phyloP scores from a whole-genome alignment of 768 basidiomycete genomes.

The Neoboletus subvelutipes region DNA sequence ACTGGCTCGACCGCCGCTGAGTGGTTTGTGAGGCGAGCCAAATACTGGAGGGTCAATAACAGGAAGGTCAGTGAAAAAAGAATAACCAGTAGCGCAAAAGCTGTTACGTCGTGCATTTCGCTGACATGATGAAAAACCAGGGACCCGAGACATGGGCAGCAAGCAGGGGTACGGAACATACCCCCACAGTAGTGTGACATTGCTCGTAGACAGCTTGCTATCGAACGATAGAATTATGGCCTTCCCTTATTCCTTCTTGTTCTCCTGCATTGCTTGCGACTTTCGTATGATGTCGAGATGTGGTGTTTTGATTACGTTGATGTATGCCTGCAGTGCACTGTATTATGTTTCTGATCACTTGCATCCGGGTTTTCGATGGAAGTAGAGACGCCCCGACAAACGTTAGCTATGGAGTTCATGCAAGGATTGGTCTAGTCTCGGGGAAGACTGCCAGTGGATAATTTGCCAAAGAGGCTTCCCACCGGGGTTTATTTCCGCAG shows the following conservation, averaged over 20 bases:
- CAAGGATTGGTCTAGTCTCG: not conserved
- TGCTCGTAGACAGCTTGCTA: not conserved
- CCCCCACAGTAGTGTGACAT: constrained; percentile 18
- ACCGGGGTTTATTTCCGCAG: too few relatives aligned
- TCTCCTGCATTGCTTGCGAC: not conserved
- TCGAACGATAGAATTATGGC: not conserved
- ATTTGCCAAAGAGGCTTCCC: not conserved
- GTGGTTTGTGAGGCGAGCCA: constrained; percentile 43
- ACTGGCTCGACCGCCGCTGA: constrained; percentile 38
- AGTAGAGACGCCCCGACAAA: too few relatives aligned
- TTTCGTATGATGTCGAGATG: too few relatives aligned
- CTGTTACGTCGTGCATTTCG: not conserved
- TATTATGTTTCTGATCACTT: not conserved
- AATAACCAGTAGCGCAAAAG: not conserved
- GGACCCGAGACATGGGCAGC: constrained; percentile 34
- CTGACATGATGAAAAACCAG: constrained; percentile 7
- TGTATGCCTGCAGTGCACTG: not conserved
- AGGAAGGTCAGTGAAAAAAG: constrained; percentile 33
- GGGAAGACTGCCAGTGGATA: not conserved
- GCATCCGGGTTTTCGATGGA: not conserved
- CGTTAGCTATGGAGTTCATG: too few relatives aligned
- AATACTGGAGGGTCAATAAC: constrained; percentile 42
- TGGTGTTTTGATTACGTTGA: not conserved
- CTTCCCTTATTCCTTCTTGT: not conserved
- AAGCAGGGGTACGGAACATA: constrained; percentile 33